Conservation (phyloP, 2,329 filamentous ascomycete genomes). For the Pseudonectria buxi region DNA sequence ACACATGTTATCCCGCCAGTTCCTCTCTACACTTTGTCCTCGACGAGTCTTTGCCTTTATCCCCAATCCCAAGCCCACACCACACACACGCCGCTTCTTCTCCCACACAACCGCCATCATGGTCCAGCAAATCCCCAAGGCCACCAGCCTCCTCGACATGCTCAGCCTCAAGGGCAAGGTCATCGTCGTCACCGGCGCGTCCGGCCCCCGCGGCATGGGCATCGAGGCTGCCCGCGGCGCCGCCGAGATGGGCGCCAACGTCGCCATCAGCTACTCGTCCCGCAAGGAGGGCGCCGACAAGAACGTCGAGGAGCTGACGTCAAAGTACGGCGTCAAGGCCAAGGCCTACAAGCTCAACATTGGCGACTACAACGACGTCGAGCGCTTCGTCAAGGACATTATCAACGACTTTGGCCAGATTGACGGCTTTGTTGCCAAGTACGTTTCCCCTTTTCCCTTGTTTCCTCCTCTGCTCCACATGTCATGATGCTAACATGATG, state of each 20-base stretch:
- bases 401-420: slow-evolving; percentile 67
- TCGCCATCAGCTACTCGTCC: slow-evolving; percentile 67
- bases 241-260: slow-evolving; percentile 63
- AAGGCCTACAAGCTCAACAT: slow-evolving; percentile 55
- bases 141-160: slow-evolving; percentile 54
- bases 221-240: slow-evolving; percentile 62
- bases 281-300: slow-evolving; percentile 61
- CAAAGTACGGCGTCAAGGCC: slow-evolving; percentile 61
- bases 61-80: not conserved
- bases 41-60: not conserved
- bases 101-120: slow-evolving; percentile 27
- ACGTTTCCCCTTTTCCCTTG: no score
- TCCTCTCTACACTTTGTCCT: not conserved
- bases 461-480: no score
- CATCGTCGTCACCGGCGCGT: slow-evolving; percentile 63
- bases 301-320: slow-evolving; percentile 57
- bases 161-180: slow-evolving; percentile 69
- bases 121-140: slow-evolving; percentile 51
- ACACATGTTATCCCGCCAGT: no score
- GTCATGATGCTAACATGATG: no score
- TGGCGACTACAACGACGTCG: slow-evolving; percentile 44
- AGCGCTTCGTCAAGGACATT: slow-evolving; percentile 54
- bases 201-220: slow-evolving; percentile 63
- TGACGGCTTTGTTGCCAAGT: slow-evolving; percentile 71
- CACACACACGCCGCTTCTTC: not conserved